Percentiles rank a stretch among this genome's conserved stretches.
These are phyloP conservation scores for Grosmannia huntii DNA, from an alignment of 2,329 filamentous ascomycete species.

Conservation along the genomic window DNA sequence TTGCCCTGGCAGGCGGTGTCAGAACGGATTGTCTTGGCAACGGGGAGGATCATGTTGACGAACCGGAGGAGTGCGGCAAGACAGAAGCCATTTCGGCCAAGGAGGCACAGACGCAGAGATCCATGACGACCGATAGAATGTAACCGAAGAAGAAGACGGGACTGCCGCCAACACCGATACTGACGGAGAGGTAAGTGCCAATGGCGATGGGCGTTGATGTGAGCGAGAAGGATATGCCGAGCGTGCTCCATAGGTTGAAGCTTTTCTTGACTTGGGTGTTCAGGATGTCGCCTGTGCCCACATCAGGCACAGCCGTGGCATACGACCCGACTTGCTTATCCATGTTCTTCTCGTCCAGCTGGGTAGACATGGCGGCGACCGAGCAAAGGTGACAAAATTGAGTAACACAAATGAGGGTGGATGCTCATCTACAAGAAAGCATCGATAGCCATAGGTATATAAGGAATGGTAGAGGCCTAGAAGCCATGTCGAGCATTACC, in stretches of 20 bases:
- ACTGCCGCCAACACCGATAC: slow-evolving; percentile 3
- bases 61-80: slow-evolving; percentile 2
- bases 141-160: slow-evolving; percentile 5
- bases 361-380: not conserved
- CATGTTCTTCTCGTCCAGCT: not conserved
- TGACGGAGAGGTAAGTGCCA: slow-evolving; percentile 2
- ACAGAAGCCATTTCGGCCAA: slow-evolving; percentile 4
- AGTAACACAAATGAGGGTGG: not conserved
- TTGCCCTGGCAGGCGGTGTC: not conserved
- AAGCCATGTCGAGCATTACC: too few species aligned
- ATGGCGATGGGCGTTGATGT: slow-evolving; percentile 3
- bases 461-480: too few species aligned
- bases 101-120: slow-evolving; percentile 1
- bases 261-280: not conserved
- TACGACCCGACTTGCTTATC: not conserved
- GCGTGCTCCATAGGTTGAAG: not conserved
- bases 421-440: not conserved
- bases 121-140: not conserved
- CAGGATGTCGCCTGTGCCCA: not conserved
- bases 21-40: not conserved
- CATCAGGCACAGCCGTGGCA: not conserved
- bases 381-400: not conserved
- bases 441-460: too few species aligned
- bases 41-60: not conserved
- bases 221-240: not conserved